Conservation (phyloP, 129 eudicot species). For the Artemisia tridentata region DNA sequence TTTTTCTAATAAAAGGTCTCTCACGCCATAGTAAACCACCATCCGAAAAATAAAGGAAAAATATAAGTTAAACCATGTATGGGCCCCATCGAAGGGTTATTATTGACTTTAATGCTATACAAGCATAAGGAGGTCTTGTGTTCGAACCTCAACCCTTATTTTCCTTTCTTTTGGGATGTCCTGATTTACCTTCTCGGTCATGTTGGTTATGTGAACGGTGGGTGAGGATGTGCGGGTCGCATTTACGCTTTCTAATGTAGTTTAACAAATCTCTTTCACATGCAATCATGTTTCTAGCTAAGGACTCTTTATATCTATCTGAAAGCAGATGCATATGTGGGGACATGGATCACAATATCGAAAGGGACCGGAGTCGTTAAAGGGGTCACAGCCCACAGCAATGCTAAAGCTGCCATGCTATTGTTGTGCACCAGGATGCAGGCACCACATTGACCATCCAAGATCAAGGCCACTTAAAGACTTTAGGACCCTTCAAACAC, state of each 20-base stretch:
- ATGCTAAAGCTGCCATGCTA: slow-evolving; percentile 74
- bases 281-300: too few relatives aligned
- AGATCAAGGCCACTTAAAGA: slow-evolving; percentile 68
- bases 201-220: too few relatives aligned
- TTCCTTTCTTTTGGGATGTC: too few relatives aligned
- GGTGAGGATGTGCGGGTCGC: too few relatives aligned
- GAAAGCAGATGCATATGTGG: slow-evolving; percentile 87
- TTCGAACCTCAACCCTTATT: too few relatives aligned
- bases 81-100: not conserved
- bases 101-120: too few relatives aligned
- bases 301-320: not conserved
- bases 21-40: slow-evolving; percentile 3
- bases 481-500: slow-evolving; percentile 79
- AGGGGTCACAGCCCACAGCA: slow-evolving; percentile 60
- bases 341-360: slow-evolving; percentile 85
- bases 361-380: slow-evolving; percentile 69
- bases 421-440: slow-evolving; percentile 66
- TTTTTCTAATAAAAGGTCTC: not conserved
- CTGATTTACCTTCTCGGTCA: too few relatives aligned
- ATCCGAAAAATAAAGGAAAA: not conserved
- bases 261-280: too few relatives aligned
- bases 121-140: too few relatives aligned
- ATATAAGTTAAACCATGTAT: not conserved
- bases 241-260: too few relatives aligned
- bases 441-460: slow-evolving; percentile 65